A percentile compares a stretch with the other conserved stretches of the same genome.
Conservation (phyloP, 2,329 filamentous ascomycete species). For the Xylaria sp. region DNA sequence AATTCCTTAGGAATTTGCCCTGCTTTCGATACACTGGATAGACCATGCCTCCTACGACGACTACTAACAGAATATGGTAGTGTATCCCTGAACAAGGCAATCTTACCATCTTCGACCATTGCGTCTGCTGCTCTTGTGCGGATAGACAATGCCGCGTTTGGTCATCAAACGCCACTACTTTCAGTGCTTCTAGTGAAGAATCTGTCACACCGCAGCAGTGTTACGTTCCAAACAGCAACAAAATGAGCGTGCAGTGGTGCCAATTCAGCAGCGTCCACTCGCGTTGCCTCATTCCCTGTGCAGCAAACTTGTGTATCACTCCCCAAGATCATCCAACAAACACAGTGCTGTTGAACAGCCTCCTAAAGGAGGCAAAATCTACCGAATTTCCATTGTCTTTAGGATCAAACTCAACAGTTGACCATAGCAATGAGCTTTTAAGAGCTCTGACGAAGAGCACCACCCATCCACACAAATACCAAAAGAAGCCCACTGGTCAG, state of each 20-base stretch:
- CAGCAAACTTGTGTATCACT: neutral
- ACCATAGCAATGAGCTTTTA: neutral
- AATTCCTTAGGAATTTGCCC: neutral
- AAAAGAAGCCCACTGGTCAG: neutral
- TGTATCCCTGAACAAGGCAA: slow-evolving; percentile 2
- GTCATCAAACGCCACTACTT: neutral
- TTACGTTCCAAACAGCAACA: neutral
- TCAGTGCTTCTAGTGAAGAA: neutral
- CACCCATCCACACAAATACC: neutral
- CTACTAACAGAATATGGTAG: neutral
- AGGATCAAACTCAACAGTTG: neutral
- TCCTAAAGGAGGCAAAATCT: neutral
- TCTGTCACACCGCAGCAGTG: slow-evolving; percentile 9
- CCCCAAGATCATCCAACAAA: neutral
- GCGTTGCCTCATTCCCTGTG: neutral
- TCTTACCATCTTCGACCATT: slow-evolving; percentile 10
- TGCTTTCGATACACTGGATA: neutral
- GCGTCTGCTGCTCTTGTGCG: neutral
- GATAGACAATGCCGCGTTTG: neutral
- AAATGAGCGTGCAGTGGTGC: neutral
- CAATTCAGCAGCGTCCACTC: neutral
- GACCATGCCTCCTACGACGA: neutral
- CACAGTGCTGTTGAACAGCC: neutral
- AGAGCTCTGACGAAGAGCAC: neutral
- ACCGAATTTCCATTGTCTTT: neutral